Base-by-base conservation (phyloP, 495 filamentous ascomycete genomes). In the Penicillium egyptiacum region DNA sequence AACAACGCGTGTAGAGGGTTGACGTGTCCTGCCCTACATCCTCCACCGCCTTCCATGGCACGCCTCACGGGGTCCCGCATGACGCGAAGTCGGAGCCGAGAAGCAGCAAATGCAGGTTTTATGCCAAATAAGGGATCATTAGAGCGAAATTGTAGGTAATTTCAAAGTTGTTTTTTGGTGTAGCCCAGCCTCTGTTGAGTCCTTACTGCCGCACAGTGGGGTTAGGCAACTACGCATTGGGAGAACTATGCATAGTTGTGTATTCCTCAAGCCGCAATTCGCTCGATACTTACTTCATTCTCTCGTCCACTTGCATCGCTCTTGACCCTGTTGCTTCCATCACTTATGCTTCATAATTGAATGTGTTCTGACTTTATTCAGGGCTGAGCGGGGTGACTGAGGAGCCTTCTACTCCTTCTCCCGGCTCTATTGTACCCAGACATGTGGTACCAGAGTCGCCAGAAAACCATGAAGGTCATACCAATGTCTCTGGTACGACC, bases 401-500 rank as follows among this genome's bases (percentile, higher is more conserved):
- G 50, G 43, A 55, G 42, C 56, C 63, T 5, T 58, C 60, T 1
- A 10, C 19, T 5, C 52, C 41, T 26, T 50, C 62, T 26, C 46
- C 26, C 7, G 40, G 42, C 6, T 55, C 48, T 20, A 26, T 51
- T 26, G 40, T 31, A 10, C 57, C 63, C 26, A 53, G 22, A 1
- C 4, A 46, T 8, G 41, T 57, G 16, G 54, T 70, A 1, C 65
- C 60, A 7, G 70, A 71, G 19, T 70, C 70, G 9, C 69, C 70
- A 1, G 57, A 50, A 7, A 55, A 53, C 20, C 50, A 52, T 26
- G 73, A 77, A 33, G 74, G 70, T 40, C 62, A 64, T 25, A 62
- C 50, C 53, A 74, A 79, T 45, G 68, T 77, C 35, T 75, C 76
- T 17, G 76, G 76, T 14, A 74, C 73, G 2, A 79, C 76, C 1